phyloP scores from a whole-genome alignment of 495 filamentous ascomycete genomes.

The Aspergillus ostianus region DNA sequence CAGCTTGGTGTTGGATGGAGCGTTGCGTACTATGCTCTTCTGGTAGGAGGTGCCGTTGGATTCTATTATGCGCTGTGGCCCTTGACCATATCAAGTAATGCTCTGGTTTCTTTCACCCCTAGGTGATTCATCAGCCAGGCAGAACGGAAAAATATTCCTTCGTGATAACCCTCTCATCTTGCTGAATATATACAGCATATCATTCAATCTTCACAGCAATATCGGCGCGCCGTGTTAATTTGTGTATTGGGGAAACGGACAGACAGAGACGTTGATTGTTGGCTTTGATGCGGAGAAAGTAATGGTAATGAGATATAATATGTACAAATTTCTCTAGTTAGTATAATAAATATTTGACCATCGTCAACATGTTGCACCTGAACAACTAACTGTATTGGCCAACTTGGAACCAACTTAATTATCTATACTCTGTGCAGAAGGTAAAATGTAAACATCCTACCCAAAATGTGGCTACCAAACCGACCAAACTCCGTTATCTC shows the following conservation, averaged over 20 bases:
- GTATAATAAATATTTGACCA: background rate
- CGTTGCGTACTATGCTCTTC: slow-evolving; percentile 70
- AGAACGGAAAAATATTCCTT: background rate
- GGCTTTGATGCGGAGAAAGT: background rate
- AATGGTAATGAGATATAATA: background rate
- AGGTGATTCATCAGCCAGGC: background rate
- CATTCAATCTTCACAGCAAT: background rate
- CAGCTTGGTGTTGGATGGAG: slow-evolving; percentile 60
- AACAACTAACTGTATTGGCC: background rate
- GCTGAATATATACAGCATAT: background rate
- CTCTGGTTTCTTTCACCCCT: slow-evolving; percentile 29
- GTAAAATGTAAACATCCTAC: background rate
- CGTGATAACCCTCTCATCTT: background rate
- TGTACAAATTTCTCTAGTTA: background rate
- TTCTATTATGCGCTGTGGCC: slow-evolving; percentile 70
- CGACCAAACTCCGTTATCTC: slow-evolving; percentile 14
- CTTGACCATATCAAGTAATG: slow-evolving; percentile 61
- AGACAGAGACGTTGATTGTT: too few species aligned
- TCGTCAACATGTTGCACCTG: background rate
- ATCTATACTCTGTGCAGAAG: background rate
- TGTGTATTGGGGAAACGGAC: background rate
- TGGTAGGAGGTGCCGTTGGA: slow-evolving; percentile 66
- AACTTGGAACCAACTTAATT: background rate
- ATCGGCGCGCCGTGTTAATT: background rate
- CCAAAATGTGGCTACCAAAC: background rate